Percentiles rank a stretch among this genome's conserved stretches.
Evolutionary conservation across 2,329 filamentous ascomycete genomes (phyloP).

Genomic region (Fusarium sp.): DNA sequence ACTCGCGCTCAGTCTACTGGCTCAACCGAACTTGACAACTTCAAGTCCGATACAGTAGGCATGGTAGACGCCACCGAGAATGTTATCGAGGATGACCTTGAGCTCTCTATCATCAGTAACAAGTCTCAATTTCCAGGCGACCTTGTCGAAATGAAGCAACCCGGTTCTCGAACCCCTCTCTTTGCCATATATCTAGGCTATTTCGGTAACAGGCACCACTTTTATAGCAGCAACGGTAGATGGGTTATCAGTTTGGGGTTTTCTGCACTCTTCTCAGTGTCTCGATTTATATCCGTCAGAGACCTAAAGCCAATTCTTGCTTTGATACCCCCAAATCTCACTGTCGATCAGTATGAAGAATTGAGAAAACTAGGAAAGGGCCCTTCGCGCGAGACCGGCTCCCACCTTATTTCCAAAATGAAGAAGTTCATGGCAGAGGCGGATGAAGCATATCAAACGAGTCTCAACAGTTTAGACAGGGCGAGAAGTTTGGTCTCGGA

Average conservation of each 20-base stretch:
- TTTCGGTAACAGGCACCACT: constrained; percentile 66
- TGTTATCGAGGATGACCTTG: constrained; percentile 49
- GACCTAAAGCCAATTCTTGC: constrained; percentile 60
- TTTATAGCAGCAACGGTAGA: constrained; percentile 68
- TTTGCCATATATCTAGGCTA: constrained; percentile 69
- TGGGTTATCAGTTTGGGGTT: constrained; percentile 61
- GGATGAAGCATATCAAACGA: constrained; percentile 62
- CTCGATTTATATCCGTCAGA: constrained; percentile 59
- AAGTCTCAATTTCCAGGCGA: constrained; percentile 60
- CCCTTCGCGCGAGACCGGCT: constrained; percentile 61
- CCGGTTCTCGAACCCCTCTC: constrained; percentile 61
- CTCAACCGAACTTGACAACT: constrained; percentile 51
- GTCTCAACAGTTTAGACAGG: constrained; percentile 64
- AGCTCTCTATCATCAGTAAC: constrained; percentile 46
- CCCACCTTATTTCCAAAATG: constrained; percentile 64
- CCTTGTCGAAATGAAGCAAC: constrained; percentile 63
- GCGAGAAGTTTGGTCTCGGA: constrained; percentile 60
- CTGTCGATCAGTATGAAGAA: constrained; percentile 52
- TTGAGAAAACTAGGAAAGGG: constrained; percentile 56
- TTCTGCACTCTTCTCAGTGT: constrained; percentile 65
- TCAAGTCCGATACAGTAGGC: constrained; percentile 43
- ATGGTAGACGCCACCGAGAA: constrained; percentile 48
- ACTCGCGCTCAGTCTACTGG: constrained; percentile 55
- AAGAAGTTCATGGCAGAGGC: constrained; percentile 60
- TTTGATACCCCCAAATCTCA: constrained; percentile 49